These are phyloP conservation scores for Phytophthora pluvialis DNA, from an alignment of 352 stramenopile species.

Conservation along the genomic window DNA sequence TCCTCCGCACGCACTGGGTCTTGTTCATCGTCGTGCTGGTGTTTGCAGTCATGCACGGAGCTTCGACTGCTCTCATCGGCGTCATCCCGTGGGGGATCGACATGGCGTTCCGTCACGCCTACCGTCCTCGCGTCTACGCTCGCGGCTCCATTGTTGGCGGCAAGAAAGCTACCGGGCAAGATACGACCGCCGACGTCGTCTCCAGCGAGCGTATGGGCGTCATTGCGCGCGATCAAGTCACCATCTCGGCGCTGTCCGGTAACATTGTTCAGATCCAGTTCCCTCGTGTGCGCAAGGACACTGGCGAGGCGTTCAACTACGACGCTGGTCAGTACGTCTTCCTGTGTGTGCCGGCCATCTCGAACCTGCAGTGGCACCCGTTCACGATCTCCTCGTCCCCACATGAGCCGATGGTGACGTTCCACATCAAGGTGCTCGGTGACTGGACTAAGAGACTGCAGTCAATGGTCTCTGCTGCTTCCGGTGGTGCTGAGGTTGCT, in stretches of 20 bases:
- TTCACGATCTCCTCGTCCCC: conserved; percentile 85
- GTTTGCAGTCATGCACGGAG: conserved; percentile 50
- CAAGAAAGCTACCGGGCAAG: conserved; percentile 17
- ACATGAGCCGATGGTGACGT: conserved; percentile 60
- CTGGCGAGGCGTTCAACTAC: conserved; percentile 40
- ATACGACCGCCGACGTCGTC: conserved; percentile 25
- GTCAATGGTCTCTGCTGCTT: conserved; percentile 10
- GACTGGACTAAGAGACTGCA: conserved; percentile 69
- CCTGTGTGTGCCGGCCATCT: conserved; percentile 76
- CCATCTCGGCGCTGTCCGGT: conserved; percentile 17
- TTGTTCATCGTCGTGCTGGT: conserved; percentile 56
- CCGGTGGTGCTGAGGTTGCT: neutral
- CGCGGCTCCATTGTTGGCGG: conserved; percentile 18
- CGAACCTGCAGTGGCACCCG: conserved; percentile 81
- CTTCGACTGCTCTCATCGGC: conserved; percentile 38
- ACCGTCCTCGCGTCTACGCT: conserved; percentile 31
- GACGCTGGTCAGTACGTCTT: conserved; percentile 75
- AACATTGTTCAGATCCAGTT: conserved; percentile 51
- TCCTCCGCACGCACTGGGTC: conserved; percentile 56
- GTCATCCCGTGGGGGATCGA: conserved; percentile 42
- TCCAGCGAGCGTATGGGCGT: conserved; percentile 23
- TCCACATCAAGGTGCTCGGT: conserved; percentile 66
- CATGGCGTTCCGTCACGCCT: conserved; percentile 42
- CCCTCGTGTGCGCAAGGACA: conserved; percentile 43
- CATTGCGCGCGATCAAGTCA: conserved; percentile 32